Conservation (phyloP, 2,329 filamentous ascomycete species). For the Cytospora leucostoma region DNA sequence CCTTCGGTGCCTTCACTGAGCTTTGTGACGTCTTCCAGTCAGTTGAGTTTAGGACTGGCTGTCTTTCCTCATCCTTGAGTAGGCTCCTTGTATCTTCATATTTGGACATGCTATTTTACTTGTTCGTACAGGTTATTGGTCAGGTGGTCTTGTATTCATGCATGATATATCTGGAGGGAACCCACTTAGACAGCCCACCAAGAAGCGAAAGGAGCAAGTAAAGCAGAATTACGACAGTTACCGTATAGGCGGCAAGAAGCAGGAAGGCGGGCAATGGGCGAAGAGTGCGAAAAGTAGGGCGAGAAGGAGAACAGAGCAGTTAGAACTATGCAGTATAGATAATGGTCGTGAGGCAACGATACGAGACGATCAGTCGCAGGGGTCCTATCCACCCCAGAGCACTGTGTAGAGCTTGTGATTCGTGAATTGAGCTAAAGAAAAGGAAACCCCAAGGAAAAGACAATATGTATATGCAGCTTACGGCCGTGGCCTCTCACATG, state of each 20-base stretch:
- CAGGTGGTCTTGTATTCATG: neutral
- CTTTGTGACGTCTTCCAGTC: slow-evolving; percentile 19
- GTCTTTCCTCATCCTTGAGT: slow-evolving; percentile 12
- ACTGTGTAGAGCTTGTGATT: slow-evolving; percentile 15
- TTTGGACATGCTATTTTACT: slow-evolving; percentile 20
- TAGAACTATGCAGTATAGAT: slow-evolving; percentile 14
- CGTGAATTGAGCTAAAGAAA: neutral
- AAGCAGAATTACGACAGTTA: neutral
- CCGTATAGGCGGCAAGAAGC: neutral
- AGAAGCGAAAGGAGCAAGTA: neutral
- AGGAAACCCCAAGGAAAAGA: slow-evolving; percentile 4
- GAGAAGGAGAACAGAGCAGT: neutral
- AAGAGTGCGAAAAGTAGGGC: neutral
- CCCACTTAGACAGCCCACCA: neutral
- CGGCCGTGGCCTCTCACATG: neutral
- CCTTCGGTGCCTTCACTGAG: slow-evolving; percentile 1
- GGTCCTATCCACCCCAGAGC: slow-evolving; percentile 15
- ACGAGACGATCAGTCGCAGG: slow-evolving; percentile 4
- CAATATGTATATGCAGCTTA: slow-evolving; percentile 6
- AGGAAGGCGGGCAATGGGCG: neutral
- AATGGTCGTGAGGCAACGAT: slow-evolving; percentile 12
- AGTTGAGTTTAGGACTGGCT: slow-evolving; percentile 9
- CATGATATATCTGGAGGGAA: slow-evolving; percentile 12
- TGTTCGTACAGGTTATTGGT: neutral
- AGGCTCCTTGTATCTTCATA: slow-evolving; percentile 16